Conservation (phyloP, 2,329 filamentous ascomycete species). For the Pleoardoris graminearum region DNA sequence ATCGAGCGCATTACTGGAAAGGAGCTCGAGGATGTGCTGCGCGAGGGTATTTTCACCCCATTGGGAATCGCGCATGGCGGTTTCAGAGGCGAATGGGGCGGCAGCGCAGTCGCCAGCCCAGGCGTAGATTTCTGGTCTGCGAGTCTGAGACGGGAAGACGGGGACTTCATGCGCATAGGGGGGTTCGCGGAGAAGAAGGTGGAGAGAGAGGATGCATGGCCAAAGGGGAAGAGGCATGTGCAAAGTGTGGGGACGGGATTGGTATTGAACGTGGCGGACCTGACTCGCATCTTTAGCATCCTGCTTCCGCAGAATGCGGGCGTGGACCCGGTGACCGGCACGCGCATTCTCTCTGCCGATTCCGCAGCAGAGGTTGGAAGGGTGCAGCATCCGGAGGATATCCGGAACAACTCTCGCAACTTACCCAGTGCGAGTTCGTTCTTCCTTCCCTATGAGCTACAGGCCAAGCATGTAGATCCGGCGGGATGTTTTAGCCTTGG, state of each 20-base stretch:
- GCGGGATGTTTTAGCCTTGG: slow-evolving; percentile 35
- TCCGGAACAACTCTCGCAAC: slow-evolving; percentile 18
- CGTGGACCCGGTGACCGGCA: slow-evolving; percentile 18
- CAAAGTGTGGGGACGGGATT: slow-evolving; percentile 25
- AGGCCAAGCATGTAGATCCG: slow-evolving; percentile 53
- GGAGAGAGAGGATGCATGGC: slow-evolving; percentile 17
- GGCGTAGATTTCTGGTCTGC: slow-evolving; percentile 55
- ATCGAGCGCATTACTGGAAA: slow-evolving; percentile 49
- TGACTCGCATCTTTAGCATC: slow-evolving; percentile 20
- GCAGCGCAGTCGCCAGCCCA: slow-evolving; percentile 46
- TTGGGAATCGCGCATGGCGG: slow-evolving; percentile 19
- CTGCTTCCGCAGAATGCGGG: slow-evolving; percentile 24
- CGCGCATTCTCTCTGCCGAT: slow-evolving; percentile 14
- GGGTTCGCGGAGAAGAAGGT: slow-evolving; percentile 11
- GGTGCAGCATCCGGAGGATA: slow-evolving; percentile 17
- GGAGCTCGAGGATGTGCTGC: slow-evolving; percentile 35
- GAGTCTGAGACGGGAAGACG: slow-evolving; percentile 53
- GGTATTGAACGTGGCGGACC: slow-evolving; percentile 18
- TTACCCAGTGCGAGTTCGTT: slow-evolving; percentile 51
- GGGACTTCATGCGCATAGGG: slow-evolving; percentile 15
- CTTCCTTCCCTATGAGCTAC: slow-evolving; percentile 48
- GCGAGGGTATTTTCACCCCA: slow-evolving; percentile 24
- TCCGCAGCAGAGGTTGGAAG: slow-evolving; percentile 18
- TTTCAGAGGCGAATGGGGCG: slow-evolving; percentile 20
- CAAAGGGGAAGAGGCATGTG: slow-evolving; percentile 19